A percentile compares a stretch with the other conserved stretches of the same genome.
Conservation (phyloP, 78 protist species). For the Dictyostelium citrinum region DNA sequence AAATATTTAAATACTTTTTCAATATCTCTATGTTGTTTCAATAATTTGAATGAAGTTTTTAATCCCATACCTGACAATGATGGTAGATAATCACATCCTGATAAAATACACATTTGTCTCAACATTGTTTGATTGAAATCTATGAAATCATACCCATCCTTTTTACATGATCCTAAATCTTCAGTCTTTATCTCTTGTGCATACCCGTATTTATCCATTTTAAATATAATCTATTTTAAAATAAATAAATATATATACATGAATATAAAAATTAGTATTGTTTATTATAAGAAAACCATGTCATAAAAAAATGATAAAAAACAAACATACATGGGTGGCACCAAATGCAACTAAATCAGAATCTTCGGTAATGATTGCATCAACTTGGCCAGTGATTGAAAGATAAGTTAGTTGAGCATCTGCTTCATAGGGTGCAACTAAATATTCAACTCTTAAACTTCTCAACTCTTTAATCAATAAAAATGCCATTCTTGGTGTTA, state of each 20-base stretch:
- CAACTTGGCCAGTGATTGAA: slow-evolving; percentile 52
- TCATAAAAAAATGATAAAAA: not conserved
- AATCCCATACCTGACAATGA: slow-evolving; percentile 93
- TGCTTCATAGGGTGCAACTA: slow-evolving; percentile 99
- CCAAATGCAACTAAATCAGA: slow-evolving; percentile 96
- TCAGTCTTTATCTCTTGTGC: slow-evolving; percentile 59
- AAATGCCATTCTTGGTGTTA: slow-evolving; percentile 89
- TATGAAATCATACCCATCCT: slow-evolving; percentile 18
- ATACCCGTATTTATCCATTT: slow-evolving; percentile 86
- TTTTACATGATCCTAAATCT: slow-evolving; percentile 27
- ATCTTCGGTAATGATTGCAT: slow-evolving; percentile 96
- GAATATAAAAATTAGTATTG: not conserved
- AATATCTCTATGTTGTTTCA: slow-evolving; percentile 47
- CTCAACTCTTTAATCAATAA: slow-evolving; percentile 79
- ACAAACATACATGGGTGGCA: slow-evolving; percentile 23
- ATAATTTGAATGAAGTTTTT: slow-evolving; percentile 85
- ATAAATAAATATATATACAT: not conserved
- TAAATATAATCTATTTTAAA: slow-evolving; percentile 63
- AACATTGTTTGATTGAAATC: slow-evolving; percentile 54
- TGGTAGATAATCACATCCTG: slow-evolving; percentile 98
- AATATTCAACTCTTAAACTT: slow-evolving; percentile 41
- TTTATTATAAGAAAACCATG: not conserved
- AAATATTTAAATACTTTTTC: slow-evolving; percentile 39
- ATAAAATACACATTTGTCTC: slow-evolving; percentile 90
- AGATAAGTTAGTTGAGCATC: slow-evolving; percentile 99